These are phyloP conservation scores for Fusarium redolens DNA, from an alignment of 2,329 filamentous ascomycete genomes.

Conservation along the genomic window DNA sequence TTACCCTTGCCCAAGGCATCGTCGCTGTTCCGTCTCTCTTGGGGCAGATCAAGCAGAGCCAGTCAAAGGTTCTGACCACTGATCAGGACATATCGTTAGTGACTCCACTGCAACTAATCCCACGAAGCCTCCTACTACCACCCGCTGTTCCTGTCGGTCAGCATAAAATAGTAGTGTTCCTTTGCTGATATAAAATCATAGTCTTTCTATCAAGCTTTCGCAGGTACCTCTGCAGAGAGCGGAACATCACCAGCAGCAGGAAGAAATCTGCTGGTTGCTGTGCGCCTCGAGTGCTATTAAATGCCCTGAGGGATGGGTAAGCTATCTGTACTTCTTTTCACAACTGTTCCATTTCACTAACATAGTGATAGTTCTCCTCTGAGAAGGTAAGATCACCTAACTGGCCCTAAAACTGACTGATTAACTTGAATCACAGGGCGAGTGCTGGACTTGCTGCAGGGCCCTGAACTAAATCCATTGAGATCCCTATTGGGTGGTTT, in stretches of 20 bases:
- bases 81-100: conserved; percentile 20
- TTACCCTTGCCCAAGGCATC: neutral
- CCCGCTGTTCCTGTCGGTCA: neutral
- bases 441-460: conserved; percentile 18
- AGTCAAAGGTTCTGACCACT: rapidly evolving
- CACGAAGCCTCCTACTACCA: neutral
- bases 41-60: neutral
- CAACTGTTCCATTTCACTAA: neutral
- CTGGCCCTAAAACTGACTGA: rapidly evolving
- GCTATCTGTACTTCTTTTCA: rapidly evolving
- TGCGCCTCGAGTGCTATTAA: rapidly evolving
- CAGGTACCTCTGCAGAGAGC: neutral
- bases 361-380: neutral
- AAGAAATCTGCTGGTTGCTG: neutral
- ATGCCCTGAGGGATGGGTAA: conserved; percentile 1
- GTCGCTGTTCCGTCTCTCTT: neutral
- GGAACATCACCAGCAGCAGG: rapidly evolving
- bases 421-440: neutral
- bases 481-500: neutral
- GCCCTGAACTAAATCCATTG: neutral
- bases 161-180: rapidly evolving
- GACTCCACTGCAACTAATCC: too few relatives aligned
- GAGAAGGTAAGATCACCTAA: rapidly evolving
- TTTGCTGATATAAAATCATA: neutral
- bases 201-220: conserved; percentile 10